Conservation (phyloP, 2,329 filamentous ascomycete species). For the Daldinia eschscholtzii region DNA sequence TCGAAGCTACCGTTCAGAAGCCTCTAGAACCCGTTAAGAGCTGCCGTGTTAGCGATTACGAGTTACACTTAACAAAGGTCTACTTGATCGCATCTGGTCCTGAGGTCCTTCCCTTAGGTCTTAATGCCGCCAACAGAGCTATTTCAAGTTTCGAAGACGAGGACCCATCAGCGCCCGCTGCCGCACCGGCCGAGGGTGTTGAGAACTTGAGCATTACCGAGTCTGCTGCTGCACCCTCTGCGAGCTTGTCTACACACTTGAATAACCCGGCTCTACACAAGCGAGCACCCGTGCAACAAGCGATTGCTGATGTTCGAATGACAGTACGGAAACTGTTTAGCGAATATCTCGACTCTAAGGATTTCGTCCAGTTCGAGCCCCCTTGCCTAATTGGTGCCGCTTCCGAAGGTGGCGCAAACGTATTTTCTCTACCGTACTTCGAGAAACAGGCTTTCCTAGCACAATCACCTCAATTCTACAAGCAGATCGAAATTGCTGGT, state of each 20-base stretch:
- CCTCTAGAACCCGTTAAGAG: constrained; percentile 91
- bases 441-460: constrained; percentile 83
- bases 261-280: constrained; percentile 96
- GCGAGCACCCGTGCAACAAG: constrained; percentile 89
- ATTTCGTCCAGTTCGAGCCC: constrained; percentile 88
- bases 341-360: constrained; percentile 80
- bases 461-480: constrained; percentile 87
- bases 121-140: constrained; percentile 67
- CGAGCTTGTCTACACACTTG: constrained; percentile 85
- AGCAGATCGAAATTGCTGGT: constrained; percentile 86
- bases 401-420: constrained; percentile 92
- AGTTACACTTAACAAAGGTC: constrained; percentile 89
- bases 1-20: constrained; percentile 85
- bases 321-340: constrained; percentile 78
- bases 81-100: constrained; percentile 79
- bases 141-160: constrained; percentile 72
- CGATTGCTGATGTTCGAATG: constrained; percentile 69
- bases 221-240: constrained; percentile 69
- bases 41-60: constrained; percentile 80
- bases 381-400: constrained; percentile 91
- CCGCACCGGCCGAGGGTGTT: constrained; percentile 52
- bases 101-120: constrained; percentile 68
- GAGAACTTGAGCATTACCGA: constrained; percentile 58
- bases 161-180: constrained; percentile 54
- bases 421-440: constrained; percentile 93